Conservation (phyloP, 2,329 filamentous ascomycete genomes). For the Didymellaceae sp. region DNA sequence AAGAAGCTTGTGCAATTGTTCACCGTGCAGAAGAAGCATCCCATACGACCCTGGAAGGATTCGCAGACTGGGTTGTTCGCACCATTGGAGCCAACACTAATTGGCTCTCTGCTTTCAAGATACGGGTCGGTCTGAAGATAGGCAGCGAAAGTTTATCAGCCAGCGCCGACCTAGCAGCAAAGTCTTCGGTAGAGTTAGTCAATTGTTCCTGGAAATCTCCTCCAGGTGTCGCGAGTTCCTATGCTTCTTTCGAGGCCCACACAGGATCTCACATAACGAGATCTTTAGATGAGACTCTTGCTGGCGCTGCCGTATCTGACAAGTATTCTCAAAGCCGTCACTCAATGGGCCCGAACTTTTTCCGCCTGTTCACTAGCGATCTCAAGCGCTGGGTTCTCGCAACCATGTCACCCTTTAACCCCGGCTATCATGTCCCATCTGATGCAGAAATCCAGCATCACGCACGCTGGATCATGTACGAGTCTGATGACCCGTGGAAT, state of each 20-base stretch:
- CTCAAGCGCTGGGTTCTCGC: constrained; percentile 30
- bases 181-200: too few species aligned
- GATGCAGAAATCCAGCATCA: constrained; percentile 43
- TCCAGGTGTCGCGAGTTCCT: too few species aligned
- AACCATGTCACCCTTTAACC: constrained; percentile 29
- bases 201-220: too few species aligned
- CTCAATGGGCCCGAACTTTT: constrained; percentile 3
- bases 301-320: too few species aligned
- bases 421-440: constrained; percentile 27
- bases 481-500: constrained; percentile 43
- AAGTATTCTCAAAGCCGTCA: neutral
- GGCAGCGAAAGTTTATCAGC: too few species aligned
- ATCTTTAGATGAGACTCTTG: too few species aligned
- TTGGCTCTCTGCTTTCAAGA: neutral
- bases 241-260: too few species aligned
- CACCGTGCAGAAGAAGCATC: constrained; percentile 25
- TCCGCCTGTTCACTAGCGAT: constrained; percentile 23
- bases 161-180: too few species aligned
- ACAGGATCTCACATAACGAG: too few species aligned
- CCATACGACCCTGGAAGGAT: constrained; percentile 23
- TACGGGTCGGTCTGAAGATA: neutral
- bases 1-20: constrained; percentile 31
- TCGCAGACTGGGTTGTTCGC: constrained; percentile 28
- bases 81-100: neutral
- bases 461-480: constrained; percentile 42